Conservation (phyloP, 345 rosid genomes). For the Citrus trifoliata region DNA sequence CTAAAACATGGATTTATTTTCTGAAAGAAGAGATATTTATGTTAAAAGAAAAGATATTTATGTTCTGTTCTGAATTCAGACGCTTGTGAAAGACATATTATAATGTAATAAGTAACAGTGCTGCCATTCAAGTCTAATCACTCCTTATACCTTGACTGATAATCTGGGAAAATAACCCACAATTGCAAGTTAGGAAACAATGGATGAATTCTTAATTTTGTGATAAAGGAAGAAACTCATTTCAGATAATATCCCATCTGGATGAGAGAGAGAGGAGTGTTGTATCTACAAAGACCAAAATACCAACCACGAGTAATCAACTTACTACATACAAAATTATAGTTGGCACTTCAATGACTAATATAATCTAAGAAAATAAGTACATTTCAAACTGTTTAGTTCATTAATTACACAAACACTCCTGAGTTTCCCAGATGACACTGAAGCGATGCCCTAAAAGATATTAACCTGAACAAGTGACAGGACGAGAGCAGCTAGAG, state of each 20-base stretch:
- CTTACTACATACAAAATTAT: too few species aligned
- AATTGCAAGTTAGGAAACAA: neutral
- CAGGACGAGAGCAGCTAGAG: too few species aligned
- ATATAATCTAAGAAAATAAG: neutral
- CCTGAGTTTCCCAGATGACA: too few species aligned
- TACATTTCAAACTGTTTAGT: too few species aligned
- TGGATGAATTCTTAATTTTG: neutral
- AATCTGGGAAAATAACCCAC: neutral
- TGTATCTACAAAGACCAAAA: too few species aligned
- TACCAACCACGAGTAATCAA: too few species aligned
- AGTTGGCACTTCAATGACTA: neutral
- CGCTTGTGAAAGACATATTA: neutral
- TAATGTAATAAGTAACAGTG: neutral
- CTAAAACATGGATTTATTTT: too few species aligned
- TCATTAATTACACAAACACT: too few species aligned
- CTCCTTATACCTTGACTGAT: neutral
- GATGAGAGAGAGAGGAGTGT: too few species aligned
- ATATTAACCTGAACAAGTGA: too few species aligned
- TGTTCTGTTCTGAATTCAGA: slow-evolving; percentile 8
- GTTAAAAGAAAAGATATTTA: neutral
- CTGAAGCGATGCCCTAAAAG: too few species aligned
- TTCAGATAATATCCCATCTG: neutral
- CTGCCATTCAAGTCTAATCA: too few species aligned
- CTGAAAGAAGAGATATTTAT: neutral
- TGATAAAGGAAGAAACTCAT: neutral